These are phyloP conservation scores for Tanozyma kutaoensis DNA, from an alignment of 805 yeast species.

Conservation along the genomic window DNA sequence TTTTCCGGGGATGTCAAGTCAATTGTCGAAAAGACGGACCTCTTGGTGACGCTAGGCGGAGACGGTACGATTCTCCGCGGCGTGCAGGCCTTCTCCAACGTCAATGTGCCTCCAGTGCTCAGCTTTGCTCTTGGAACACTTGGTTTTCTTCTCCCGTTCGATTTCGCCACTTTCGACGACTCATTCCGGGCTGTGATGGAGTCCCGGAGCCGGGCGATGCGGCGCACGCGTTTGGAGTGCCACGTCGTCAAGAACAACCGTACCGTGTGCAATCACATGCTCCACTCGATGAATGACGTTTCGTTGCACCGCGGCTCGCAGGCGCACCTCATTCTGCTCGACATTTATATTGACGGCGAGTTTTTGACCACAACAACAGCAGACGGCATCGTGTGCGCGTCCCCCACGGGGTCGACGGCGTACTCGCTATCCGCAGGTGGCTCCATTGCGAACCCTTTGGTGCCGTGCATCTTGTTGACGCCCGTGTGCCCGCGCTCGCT, in stretches of 20 bases:
- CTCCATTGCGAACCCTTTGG: slow-evolving; percentile 80
- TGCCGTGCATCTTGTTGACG: slow-evolving; percentile 68
- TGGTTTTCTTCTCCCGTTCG: slow-evolving; percentile 84
- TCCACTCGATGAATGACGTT: slow-evolving; percentile 88
- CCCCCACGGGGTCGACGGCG: slow-evolving; percentile 95
- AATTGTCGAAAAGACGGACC: slow-evolving; percentile 56
- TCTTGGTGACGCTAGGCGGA: slow-evolving; percentile 86
- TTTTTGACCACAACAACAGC: slow-evolving; percentile 83
- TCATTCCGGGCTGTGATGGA: slow-evolving; percentile 57
- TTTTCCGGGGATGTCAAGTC: slow-evolving; percentile 48
- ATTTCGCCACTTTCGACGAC: slow-evolving; percentile 43
- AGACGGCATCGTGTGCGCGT: slow-evolving; percentile 74
- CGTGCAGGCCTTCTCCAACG: slow-evolving; percentile 61
- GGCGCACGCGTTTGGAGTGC: slow-evolving; percentile 70
- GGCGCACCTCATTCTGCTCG: slow-evolving; percentile 75
- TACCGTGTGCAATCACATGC: slow-evolving; percentile 10
- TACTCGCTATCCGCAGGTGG: slow-evolving; percentile 87
- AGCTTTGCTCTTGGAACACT: slow-evolving; percentile 84
- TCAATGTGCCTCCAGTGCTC: slow-evolving; percentile 75
- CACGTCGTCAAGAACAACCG: slow-evolving; percentile 32
- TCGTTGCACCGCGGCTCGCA: slow-evolving; percentile 79
- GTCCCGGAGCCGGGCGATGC: slow-evolving; percentile 58
- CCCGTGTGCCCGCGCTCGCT: slow-evolving; percentile 89
- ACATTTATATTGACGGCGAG: slow-evolving; percentile 74
- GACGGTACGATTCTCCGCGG: slow-evolving; percentile 89